Percentiles rank a stretch among this genome's conserved stretches.
These are phyloP conservation scores for Tolypocladium amazonense DNA, from an alignment of 2,329 filamentous ascomycete genomes.

Conservation along the genomic window DNA sequence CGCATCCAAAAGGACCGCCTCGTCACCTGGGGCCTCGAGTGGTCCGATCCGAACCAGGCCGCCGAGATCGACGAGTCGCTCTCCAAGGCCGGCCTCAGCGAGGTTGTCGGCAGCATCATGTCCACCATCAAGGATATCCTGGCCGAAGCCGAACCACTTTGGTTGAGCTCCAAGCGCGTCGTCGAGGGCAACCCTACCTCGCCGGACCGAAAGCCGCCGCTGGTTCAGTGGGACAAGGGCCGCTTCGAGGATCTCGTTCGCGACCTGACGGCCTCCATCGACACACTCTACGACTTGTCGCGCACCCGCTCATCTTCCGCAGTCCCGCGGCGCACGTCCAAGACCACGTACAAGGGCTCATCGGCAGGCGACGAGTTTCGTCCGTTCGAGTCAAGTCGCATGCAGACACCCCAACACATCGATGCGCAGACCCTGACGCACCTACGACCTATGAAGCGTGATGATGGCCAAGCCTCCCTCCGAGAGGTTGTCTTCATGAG, in stretches of 20 bases:
- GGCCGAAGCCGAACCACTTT: conserved; percentile 64
- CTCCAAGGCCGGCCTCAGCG: conserved; percentile 63
- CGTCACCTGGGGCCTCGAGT: conserved; percentile 71
- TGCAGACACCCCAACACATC: conserved; percentile 51
- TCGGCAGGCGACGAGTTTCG: conserved; percentile 32
- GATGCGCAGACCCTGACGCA: conserved; percentile 42
- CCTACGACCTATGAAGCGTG: conserved; percentile 29
- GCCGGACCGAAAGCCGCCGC: conserved; percentile 41
- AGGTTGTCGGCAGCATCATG: conserved; percentile 70
- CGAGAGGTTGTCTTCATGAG: conserved; percentile 39
- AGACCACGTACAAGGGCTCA: conserved; percentile 23
- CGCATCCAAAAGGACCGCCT: conserved; percentile 72
- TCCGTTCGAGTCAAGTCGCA: conserved; percentile 48
- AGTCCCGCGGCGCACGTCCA: conserved; percentile 17
- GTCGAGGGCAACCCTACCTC: conserved; percentile 28
- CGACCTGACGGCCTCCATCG: conserved; percentile 67
- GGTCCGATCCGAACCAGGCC: conserved; percentile 61
- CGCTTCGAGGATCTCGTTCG: conserved; percentile 65
- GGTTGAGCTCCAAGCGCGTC: conserved; percentile 46
- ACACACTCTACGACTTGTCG: conserved; percentile 69
- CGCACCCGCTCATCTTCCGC: conserved; percentile 45
- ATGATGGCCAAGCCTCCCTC: conserved; percentile 16
- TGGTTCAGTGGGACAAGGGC: conserved; percentile 58
- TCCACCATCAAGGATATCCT: conserved; percentile 71
- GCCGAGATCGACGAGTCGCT: conserved; percentile 61